Evolutionary conservation across 306 rosid species (phyloP).

Genomic region (Vicia villosa): DNA sequence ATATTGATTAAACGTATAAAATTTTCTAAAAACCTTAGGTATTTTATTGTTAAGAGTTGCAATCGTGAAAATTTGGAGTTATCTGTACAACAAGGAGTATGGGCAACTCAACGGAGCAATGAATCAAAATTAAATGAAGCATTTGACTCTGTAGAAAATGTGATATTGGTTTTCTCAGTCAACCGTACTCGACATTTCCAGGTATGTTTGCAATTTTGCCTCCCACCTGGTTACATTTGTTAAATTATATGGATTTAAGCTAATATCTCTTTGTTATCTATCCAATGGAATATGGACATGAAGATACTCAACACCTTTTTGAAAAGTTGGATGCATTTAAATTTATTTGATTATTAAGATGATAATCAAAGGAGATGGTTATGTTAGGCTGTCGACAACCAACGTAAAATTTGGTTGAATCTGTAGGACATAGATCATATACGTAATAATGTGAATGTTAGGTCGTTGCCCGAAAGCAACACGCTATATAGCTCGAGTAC

Average conservation of each 20-base stretch:
- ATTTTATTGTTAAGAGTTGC: constrained; percentile 99
- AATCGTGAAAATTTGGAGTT: constrained; percentile 99
- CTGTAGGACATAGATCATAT: no score
- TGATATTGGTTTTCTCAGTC: constrained; percentile 95
- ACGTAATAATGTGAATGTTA: no score
- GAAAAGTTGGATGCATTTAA: constrained; percentile 8
- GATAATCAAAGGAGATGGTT: not conserved
- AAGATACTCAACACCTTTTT: constrained; percentile 17
- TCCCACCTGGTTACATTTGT: constrained; percentile 24
- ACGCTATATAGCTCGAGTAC: no score
- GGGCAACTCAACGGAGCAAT: constrained; percentile 99
- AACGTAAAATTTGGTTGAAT: no score
- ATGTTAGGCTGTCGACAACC: no score
- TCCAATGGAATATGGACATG: constrained; percentile 21
- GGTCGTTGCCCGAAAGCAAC: no score
- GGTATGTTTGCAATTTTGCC: constrained; percentile 52
- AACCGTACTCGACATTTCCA: constrained; percentile 98
- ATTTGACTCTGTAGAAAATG: constrained; percentile 91
- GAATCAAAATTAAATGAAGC: constrained; percentile 98
- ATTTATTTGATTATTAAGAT: constrained; percentile 22
- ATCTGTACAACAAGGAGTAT: constrained; percentile 99
- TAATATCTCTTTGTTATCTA: constrained; percentile 4
- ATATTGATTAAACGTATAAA: constrained; percentile 37
- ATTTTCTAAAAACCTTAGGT: constrained; percentile 71
- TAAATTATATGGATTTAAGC: constrained; percentile 22